A percentile compares a stretch with the other conserved stretches of the same genome.
phyloP scores from a whole-genome alignment of 2,329 filamentous ascomycete genomes.

The Ophiostoma perfectum region DNA sequence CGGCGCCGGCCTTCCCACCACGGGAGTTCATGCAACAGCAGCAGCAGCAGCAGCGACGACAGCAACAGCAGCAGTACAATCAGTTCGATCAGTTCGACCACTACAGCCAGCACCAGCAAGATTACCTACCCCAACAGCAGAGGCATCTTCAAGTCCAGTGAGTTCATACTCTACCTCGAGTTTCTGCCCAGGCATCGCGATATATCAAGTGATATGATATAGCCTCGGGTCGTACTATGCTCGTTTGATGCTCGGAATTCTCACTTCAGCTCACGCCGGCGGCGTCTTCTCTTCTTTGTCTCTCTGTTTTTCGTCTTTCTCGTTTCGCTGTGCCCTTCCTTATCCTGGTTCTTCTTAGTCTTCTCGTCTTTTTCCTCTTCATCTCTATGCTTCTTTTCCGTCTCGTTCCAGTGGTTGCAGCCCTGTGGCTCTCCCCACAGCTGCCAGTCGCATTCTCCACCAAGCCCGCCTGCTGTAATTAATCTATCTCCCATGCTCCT shows the following conservation, averaged over 20 bases:
- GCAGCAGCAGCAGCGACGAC: conserved; percentile 26
- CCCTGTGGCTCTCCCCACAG: conserved; percentile 19
- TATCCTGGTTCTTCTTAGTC: neutral
- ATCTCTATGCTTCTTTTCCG: neutral
- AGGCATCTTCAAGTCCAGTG: conserved; percentile 10
- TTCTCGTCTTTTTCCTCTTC: neutral
- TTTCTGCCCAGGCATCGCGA: neutral
- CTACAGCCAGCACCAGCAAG: conserved; percentile 15
- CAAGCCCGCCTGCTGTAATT: conserved; percentile 16
- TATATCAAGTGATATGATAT: neutral
- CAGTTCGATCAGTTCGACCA: conserved; percentile 14
- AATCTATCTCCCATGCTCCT: conserved; percentile 17
- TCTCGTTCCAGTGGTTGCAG: conserved; percentile 15
- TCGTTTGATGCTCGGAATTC: neutral
- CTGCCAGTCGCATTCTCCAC: conserved; percentile 21
- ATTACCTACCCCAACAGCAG: neutral
- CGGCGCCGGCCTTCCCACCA: conserved; percentile 32
- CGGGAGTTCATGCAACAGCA: conserved; percentile 31
- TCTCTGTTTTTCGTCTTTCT: neutral
- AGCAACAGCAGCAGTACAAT: conserved; percentile 27
- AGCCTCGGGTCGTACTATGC: neutral
- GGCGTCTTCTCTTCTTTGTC: neutral
- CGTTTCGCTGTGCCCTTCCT: no score
- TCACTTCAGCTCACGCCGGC: neutral
- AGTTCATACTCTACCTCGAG: neutral